A percentile compares a stretch with the other conserved stretches of the same genome.
Conservation (phyloP, 352 stramenopile genomes). For the Phytophthora capsici region DNA sequence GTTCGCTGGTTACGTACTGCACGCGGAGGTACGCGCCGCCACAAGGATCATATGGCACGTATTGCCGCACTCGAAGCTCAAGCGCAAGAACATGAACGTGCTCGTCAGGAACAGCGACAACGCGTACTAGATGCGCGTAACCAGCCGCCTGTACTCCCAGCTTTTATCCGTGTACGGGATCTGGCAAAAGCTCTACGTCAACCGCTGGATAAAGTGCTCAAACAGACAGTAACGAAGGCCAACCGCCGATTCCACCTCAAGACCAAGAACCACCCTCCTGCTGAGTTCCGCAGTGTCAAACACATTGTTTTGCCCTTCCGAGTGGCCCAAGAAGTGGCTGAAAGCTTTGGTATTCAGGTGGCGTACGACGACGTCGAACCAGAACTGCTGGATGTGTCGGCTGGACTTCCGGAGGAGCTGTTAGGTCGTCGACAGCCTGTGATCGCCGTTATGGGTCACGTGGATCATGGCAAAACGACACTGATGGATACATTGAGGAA, state of each 20-base stretch:
- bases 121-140: slow-evolving; percentile 32
- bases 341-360: slow-evolving; percentile 45
- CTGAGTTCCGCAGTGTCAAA: slow-evolving; percentile 82
- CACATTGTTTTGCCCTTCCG: slow-evolving; percentile 76
- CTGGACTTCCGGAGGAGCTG: slow-evolving; percentile 21
- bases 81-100: slow-evolving; percentile 14
- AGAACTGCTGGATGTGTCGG: slow-evolving; percentile 29
- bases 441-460: slow-evolving; percentile 99
- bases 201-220: slow-evolving; percentile 77
- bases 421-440: slow-evolving; percentile 89
- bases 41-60: slow-evolving; percentile 32
- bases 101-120: slow-evolving; percentile 21
- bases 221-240: slow-evolving; percentile 56
- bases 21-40: slow-evolving; percentile 29
- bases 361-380: slow-evolving; percentile 75
- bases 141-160: slow-evolving; percentile 31
- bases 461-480: slow-evolving; percentile 99
- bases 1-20: slow-evolving; percentile 37
- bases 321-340: slow-evolving; percentile 61
- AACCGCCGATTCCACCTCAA: slow-evolving; percentile 66
- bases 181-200: slow-evolving; percentile 74
- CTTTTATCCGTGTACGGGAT: slow-evolving; percentile 77
- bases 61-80: slow-evolving; percentile 19
- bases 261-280: slow-evolving; percentile 42
- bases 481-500: slow-evolving; percentile 96